These are phyloP conservation scores for Clarireedia sp. DNA, from an alignment of 2,329 filamentous ascomycete species.

Conservation along the genomic window DNA sequence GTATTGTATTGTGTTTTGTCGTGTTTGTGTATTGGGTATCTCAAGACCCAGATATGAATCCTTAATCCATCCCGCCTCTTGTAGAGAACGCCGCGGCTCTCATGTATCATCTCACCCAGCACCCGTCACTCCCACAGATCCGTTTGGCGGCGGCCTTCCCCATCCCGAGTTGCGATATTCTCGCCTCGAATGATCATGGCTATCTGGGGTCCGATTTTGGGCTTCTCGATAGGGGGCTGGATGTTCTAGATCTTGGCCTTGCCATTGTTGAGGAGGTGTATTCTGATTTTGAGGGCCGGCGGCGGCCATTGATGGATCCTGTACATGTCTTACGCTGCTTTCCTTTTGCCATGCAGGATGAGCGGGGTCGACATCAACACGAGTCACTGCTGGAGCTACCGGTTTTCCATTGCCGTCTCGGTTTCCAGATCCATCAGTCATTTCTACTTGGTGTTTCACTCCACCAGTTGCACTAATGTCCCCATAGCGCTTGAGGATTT, in stretches of 20 bases:
- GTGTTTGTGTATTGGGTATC: not conserved
- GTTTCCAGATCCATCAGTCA: constrained; percentile 45
- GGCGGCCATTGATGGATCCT: constrained; percentile 43
- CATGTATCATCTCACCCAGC: constrained; percentile 3
- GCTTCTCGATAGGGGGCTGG: constrained; percentile 22
- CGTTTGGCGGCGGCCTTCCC: constrained; percentile 29
- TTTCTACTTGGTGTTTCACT: constrained; percentile 51
- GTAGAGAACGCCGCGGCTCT: no score
- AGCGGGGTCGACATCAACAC: constrained; percentile 82
- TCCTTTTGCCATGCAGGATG: constrained; percentile 72
- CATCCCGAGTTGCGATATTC: constrained; percentile 30
- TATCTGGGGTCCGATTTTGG: constrained; percentile 28
- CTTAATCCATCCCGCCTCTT: no score
- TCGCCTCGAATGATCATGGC: constrained; percentile 20
- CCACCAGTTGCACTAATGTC: constrained; percentile 52
- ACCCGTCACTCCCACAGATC: constrained; percentile 29
- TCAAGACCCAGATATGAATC: not conserved
- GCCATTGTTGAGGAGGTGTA: constrained; percentile 44
- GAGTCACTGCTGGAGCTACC: constrained; percentile 47
- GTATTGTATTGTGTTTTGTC: not conserved
- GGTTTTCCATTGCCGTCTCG: constrained; percentile 39
- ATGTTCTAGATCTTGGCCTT: constrained; percentile 24
- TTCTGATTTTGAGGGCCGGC: constrained; percentile 34
- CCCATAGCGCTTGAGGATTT: constrained; percentile 89
- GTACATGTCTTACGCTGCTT: constrained; percentile 72